Evolutionary conservation across 1,139 yeast genomes (phyloP).

Genomic region (Debaryomycetaceae sp.): DNA sequence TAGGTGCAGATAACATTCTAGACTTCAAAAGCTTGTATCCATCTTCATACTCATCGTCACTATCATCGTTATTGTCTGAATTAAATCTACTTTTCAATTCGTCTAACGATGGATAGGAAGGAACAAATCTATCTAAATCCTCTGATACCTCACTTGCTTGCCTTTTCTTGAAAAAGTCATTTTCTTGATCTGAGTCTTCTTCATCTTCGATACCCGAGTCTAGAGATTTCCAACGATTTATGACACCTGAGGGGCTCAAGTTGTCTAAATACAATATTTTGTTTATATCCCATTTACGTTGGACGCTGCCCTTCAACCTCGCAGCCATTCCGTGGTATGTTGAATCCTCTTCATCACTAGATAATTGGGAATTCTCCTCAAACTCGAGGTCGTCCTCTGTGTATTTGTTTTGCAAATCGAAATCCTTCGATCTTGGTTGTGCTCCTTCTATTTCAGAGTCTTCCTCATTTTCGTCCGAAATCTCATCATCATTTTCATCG

Average conservation of each 20-base stretch:
- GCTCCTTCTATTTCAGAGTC: conserved; percentile 28
- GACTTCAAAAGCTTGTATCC: conserved; percentile 48
- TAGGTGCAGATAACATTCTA: conserved; percentile 70
- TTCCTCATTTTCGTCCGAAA: conserved; percentile 32
- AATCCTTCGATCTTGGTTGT: conserved; percentile 40
- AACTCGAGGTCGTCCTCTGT: conserved; percentile 50
- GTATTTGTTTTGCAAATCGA: conserved; percentile 45
- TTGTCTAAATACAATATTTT: conserved; percentile 77
- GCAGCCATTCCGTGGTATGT: conserved; percentile 44
- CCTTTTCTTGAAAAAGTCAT: conserved; percentile 61
- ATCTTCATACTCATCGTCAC: conserved; percentile 37
- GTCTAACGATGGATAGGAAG: conserved; percentile 46
- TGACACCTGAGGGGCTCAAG: conserved; percentile 69
- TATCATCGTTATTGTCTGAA: conserved; percentile 20
- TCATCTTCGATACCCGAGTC: conserved; percentile 42
- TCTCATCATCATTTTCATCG: conserved; percentile 42
- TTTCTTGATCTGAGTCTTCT: conserved; percentile 53
- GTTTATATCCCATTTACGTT: conserved; percentile 71
- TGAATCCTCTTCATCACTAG: conserved; percentile 38
- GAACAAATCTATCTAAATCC: conserved; percentile 31
- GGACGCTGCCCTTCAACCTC: conserved; percentile 37
- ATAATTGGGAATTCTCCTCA: conserved; percentile 43
- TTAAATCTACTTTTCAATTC: conserved; percentile 54
- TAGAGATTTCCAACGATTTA: conserved; percentile 66
- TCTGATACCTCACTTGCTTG: conserved; percentile 22